Percentiles rank a stretch among this genome's conserved stretches.
Conservation (phyloP, 306 rosid genomes). For the Crotalaria pallida region DNA sequence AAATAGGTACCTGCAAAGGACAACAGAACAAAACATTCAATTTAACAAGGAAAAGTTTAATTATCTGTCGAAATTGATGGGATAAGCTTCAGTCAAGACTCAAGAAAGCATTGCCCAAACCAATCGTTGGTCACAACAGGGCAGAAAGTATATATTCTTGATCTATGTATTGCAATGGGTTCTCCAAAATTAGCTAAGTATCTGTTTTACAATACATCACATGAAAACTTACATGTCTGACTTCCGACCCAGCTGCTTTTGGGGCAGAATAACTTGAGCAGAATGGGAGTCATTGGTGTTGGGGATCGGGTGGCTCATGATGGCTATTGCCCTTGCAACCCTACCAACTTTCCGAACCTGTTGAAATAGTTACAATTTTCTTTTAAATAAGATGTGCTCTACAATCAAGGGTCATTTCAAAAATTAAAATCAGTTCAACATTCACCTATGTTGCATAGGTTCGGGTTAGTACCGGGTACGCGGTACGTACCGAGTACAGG, state of each 20-base stretch:
- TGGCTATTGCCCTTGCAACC: slow-evolving; percentile 98
- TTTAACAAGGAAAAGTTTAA: neutral
- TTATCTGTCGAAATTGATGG: neutral
- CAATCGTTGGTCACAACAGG: neutral
- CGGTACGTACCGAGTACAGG: too few species aligned
- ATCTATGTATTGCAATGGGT: neutral
- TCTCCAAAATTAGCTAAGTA: neutral
- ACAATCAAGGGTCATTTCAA: neutral
- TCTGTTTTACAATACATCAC: neutral
- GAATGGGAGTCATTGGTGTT: slow-evolving; percentile 81
- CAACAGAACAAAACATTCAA: slow-evolving; percentile 15
- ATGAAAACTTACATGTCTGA: slow-evolving; percentile 90
- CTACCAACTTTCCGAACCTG: slow-evolving; percentile 94
- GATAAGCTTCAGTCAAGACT: neutral
- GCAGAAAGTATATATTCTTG: neutral
- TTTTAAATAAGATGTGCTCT: slow-evolving; percentile 10
- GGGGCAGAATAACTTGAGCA: slow-evolving; percentile 92
- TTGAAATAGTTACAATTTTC: slow-evolving; percentile 25
- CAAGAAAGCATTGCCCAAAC: neutral
- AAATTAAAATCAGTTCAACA: slow-evolving; percentile 19
- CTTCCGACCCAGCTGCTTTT: slow-evolving; percentile 90
- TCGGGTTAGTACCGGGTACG: too few species aligned
- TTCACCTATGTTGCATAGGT: too few species aligned
- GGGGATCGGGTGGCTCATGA: slow-evolving; percentile 95
- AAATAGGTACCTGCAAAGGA: slow-evolving; percentile 77